Conservation (phyloP, 495 filamentous ascomycete species). For the Neurospora discreta region DNA sequence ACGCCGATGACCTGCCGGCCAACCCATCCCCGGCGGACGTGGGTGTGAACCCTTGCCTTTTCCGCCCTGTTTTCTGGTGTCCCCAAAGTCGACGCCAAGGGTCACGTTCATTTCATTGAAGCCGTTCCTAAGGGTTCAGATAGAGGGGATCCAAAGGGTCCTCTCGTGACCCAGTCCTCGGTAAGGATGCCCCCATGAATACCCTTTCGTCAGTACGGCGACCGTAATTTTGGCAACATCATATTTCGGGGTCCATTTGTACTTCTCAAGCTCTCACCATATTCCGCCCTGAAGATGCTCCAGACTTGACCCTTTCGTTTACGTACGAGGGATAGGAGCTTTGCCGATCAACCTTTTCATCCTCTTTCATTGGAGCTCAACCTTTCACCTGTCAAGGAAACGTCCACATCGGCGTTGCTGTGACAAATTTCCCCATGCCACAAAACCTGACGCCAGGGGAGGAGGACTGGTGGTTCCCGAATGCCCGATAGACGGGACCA, state of each 20-base stretch:
- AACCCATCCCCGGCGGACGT: background rate
- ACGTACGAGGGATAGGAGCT: background rate
- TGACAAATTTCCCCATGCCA: no score
- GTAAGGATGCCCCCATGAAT: background rate
- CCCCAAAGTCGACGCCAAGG: background rate
- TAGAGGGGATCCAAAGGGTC: background rate
- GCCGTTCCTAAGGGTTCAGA: background rate
- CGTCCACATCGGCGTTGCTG: no score
- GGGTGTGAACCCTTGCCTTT: background rate
- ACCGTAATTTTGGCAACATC: background rate
- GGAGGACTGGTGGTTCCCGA: background rate
- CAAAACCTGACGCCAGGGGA: no score
- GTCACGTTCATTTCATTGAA: background rate
- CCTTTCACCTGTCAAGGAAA: no score
- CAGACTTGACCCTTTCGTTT: background rate
- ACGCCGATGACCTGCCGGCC: background rate
- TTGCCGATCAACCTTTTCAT: background rate
- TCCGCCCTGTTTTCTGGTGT: background rate
- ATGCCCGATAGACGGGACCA: background rate
- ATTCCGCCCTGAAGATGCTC: background rate
- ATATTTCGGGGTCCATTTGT: background rate
- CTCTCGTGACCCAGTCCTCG: background rate
- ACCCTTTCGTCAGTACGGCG: background rate
- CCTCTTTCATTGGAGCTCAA: background rate
- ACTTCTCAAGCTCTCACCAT: background rate